Evolutionary conservation across 2,329 filamentous ascomycete species (phyloP), one percentile per base, ranked within the genome.

Genomic region (Reticulascus tulasneorum): DNA sequence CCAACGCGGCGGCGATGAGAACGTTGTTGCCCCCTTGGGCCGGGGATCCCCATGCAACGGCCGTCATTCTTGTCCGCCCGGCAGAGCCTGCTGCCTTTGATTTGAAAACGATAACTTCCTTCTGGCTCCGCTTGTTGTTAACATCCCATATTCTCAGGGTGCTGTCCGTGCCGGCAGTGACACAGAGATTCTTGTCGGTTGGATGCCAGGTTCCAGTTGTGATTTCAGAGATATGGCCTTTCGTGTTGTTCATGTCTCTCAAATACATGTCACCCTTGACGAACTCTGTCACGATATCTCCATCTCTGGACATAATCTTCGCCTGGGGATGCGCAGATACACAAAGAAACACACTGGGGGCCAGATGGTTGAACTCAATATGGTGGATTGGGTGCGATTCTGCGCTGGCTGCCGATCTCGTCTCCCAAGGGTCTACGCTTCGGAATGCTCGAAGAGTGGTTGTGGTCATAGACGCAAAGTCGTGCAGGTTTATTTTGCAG

Each of bases 191-290:
- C 53, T 75, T 82, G 56, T 96, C 82, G 3, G 81, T 82, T 1
- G 93, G 93, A 60, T 91, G 87, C 93, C 93, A 98, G 24, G 84
- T 84, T 16, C 87, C 91, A 16, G 83, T 85, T 4, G 88, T 89
- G 25, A 96, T 78, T 61, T 96, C 93, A 5, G 90, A 90, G 34
- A 96, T 82, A 62, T 98, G 93, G 2, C 93, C 93, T 58, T 96
- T 97, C 5, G 93, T 98, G 58, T 97, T 90, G 62, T 96, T 79
- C 84, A 97, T 94, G 59, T 98, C 93, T 36, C 91, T 78, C 47
- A 98, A 66, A 53, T 98, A 98, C 90, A 97, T 97, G 58, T 98
- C 93, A 29, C 93, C 93, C 64, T 98, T 98, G 49, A 89, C 84
- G 47, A 95, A 97, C 54, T 96, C 89, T 2, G 84, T 83, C 31